Evolutionary conservation across 306 rosid species (phyloP).

Genomic region (Adenanthera pavonina): DNA sequence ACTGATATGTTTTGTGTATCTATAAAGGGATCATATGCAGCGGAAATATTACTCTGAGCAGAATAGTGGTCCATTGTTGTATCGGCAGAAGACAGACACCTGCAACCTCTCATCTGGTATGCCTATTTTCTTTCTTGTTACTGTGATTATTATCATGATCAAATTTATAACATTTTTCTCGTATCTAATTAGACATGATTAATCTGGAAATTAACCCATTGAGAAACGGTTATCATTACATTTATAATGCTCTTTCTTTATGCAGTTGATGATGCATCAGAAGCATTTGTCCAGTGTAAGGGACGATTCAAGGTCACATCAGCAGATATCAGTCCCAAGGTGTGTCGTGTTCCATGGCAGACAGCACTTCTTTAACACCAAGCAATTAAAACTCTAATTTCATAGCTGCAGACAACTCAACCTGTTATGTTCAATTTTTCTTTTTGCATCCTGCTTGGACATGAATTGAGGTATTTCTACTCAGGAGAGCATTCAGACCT

Average conservation of each 20-base stretch:
- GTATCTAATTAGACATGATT: constrained; percentile 17
- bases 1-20: constrained; percentile 35
- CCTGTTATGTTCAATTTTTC: neutral
- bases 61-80: constrained; percentile 75
- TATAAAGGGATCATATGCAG: constrained; percentile 77
- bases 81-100: constrained; percentile 74
- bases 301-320: constrained; percentile 95
- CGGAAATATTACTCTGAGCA: constrained; percentile 63
- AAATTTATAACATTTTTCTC: constrained; percentile 33
- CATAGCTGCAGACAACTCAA: neutral
- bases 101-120: constrained; percentile 68
- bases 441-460: neutral
- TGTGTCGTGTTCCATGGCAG: constrained; percentile 33
- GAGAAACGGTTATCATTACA: constrained; percentile 11
- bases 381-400: constrained; percentile 10
- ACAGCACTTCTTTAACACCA: constrained; percentile 7
- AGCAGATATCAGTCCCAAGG: constrained; percentile 86
- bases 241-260: constrained; percentile 18
- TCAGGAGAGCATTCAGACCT: neutral
- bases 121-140: constrained; percentile 37
- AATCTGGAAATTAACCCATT: constrained; percentile 26
- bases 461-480: neutral
- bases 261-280: constrained; percentile 86
- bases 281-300: constrained; percentile 75
- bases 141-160: constrained; percentile 13